Evolutionary conservation across 768 basidiomycete species (phyloP).

Genomic region (Asterophora parasitica): DNA sequence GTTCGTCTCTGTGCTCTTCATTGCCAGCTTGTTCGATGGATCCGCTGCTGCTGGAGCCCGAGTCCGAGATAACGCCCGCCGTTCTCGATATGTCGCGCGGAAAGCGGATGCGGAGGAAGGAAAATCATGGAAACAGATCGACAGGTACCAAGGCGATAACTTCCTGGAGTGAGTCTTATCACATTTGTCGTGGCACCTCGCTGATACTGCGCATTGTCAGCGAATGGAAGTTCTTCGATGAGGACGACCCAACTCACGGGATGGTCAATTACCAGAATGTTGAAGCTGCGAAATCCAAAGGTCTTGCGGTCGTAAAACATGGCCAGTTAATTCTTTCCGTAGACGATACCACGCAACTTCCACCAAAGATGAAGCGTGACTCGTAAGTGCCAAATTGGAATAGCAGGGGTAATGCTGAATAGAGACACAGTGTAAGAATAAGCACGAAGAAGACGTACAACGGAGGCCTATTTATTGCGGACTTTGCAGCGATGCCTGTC

Average conservation of each 20-base stretch:
- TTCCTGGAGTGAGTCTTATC: slow-evolving; percentile 51
- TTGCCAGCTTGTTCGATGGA: not conserved
- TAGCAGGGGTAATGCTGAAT: slow-evolving; percentile 4
- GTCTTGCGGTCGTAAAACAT: slow-evolving; percentile 55
- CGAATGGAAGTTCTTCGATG: slow-evolving; percentile 61
- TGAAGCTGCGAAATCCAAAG: slow-evolving; percentile 42
- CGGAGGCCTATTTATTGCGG: slow-evolving; percentile 69
- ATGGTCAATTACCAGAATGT: slow-evolving; percentile 53
- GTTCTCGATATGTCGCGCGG: slow-evolving; percentile 6
- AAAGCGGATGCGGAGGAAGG: not conserved
- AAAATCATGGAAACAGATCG: slow-evolving; percentile 25
- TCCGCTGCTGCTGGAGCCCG: slow-evolving; percentile 7
- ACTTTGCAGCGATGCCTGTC: slow-evolving; percentile 62
- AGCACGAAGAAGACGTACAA: slow-evolving; percentile 56
- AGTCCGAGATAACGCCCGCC: not conserved
- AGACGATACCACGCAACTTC: slow-evolving; percentile 47
- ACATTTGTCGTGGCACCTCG: not conserved
- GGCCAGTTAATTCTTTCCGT: slow-evolving; percentile 57
- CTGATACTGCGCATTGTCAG: slow-evolving; percentile 27
- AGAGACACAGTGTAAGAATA: slow-evolving; percentile 56
- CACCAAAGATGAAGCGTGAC: slow-evolving; percentile 48
- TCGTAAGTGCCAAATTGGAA: slow-evolving; percentile 32
- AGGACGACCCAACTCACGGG: slow-evolving; percentile 67
- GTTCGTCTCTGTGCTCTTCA: slow-evolving; percentile 1
- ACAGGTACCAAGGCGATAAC: slow-evolving; percentile 40